A percentile compares a stretch with the other conserved stretches of the same genome.
phyloP scores from a whole-genome alignment of 306 rosid species.

The Ochetophila trinervis region DNA sequence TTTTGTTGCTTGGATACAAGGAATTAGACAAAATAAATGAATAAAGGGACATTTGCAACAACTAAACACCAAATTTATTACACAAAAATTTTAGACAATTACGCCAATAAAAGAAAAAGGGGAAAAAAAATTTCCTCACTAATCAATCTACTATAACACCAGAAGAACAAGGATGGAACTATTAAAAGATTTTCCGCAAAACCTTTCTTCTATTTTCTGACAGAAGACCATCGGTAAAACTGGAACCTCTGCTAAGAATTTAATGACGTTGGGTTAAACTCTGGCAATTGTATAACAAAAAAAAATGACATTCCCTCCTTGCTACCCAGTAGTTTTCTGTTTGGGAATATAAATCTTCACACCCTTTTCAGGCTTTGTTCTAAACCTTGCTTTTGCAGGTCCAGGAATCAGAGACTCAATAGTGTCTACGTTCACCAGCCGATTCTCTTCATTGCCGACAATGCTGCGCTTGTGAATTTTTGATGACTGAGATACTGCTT shows the following conservation, averaged over 20 bases:
- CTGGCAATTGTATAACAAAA: conserved; percentile 45
- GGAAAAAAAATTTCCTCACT: conserved; percentile 21
- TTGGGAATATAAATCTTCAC: conserved; percentile 52
- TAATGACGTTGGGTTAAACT: conserved; percentile 39
- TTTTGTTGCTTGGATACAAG: neutral
- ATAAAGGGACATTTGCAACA: conserved; percentile 1
- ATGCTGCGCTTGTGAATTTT: conserved; percentile 31
- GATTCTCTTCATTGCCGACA: conserved; percentile 35
- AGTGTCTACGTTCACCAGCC: conserved; percentile 23
- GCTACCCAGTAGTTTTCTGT: conserved; percentile 40
- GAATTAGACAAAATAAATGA: neutral
- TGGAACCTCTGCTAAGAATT: conserved; percentile 60
- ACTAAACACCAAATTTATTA: conserved; percentile 31
- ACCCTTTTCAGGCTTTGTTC: conserved; percentile 49
- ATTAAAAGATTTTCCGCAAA: conserved; percentile 39
- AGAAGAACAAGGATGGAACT: conserved; percentile 34
- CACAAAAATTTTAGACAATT: conserved; percentile 19
- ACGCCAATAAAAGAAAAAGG: conserved; percentile 13
- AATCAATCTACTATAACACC: conserved; percentile 35
- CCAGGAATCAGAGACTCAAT: conserved; percentile 30
- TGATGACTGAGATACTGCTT: conserved; percentile 25
- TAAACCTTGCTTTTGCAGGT: conserved; percentile 39
- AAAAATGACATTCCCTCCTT: conserved; percentile 30
- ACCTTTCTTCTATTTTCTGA: conserved; percentile 47
- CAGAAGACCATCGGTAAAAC: conserved; percentile 70